Evolutionary conservation across 495 filamentous ascomycete species (phyloP).

Genomic region (Hypoxylon rickii): DNA sequence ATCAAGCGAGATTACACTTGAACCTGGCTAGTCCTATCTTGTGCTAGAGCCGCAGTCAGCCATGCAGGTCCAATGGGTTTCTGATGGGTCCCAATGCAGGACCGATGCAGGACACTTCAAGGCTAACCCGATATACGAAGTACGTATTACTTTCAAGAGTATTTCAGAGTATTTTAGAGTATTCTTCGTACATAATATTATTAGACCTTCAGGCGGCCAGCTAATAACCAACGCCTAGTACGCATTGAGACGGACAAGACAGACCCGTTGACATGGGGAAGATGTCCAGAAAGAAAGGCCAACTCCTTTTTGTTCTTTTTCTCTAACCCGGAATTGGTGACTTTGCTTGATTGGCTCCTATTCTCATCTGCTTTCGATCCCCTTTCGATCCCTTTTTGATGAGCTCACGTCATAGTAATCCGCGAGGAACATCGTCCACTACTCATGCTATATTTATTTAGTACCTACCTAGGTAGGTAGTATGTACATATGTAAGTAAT

Average conservation of each 20-base stretch:
- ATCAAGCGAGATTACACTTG: conserved; percentile 36
- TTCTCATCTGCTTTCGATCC: conserved; percentile 10
- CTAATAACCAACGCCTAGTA: conserved; percentile 7
- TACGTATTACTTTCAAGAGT: not conserved
- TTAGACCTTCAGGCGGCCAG: conserved; percentile 25
- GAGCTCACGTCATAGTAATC: conserved; percentile 25
- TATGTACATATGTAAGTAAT: too few relatives aligned
- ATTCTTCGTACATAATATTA: conserved; percentile 13
- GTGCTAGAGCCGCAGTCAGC: conserved; percentile 2
- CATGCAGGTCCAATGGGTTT: not conserved
- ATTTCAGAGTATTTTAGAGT: too few relatives aligned
- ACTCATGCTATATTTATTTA: too few relatives aligned
- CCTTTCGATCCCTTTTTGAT: conserved; percentile 12
- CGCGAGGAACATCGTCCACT: conserved; percentile 27
- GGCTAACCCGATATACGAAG: conserved; percentile 14
- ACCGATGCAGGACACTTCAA: not conserved
- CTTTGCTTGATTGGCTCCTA: conserved; percentile 22
- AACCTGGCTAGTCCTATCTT: conserved; percentile 27
- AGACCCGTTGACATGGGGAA: conserved; percentile 1
- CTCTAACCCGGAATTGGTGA: not conserved
- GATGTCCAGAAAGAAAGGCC: conserved; percentile 3
- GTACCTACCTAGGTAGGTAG: too few relatives aligned
- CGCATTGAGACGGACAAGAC: too few relatives aligned
- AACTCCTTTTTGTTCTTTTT: conserved; percentile 12
- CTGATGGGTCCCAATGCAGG: too few relatives aligned